Evolutionary conservation across 2,329 filamentous ascomycete genomes (phyloP).

Genomic region (Exophiala calicioides): DNA sequence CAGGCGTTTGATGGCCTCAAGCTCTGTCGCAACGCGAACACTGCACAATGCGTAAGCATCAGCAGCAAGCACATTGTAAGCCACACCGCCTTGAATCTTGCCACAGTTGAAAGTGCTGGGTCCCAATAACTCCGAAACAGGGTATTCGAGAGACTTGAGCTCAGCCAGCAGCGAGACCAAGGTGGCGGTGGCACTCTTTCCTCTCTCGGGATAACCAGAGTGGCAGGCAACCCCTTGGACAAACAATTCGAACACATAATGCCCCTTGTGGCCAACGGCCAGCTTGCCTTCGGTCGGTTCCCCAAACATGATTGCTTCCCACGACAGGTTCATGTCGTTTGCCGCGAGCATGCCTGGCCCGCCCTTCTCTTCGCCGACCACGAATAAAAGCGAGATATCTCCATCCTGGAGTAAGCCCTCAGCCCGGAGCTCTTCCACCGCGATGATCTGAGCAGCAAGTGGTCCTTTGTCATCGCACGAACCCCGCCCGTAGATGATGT

Average conservation of each 20-base stretch:
- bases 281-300: slow-evolving; percentile 59
- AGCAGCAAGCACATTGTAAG: slow-evolving; percentile 44
- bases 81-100: slow-evolving; percentile 42
- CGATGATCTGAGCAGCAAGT: slow-evolving; percentile 73
- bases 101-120: slow-evolving; percentile 45
- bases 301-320: slow-evolving; percentile 54
- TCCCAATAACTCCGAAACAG: slow-evolving; percentile 41
- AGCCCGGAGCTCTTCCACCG: slow-evolving; percentile 58
- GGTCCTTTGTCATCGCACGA: slow-evolving; percentile 62
- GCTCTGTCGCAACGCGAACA: slow-evolving; percentile 41
- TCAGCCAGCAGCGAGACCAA: slow-evolving; percentile 39
- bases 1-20: slow-evolving; percentile 38
- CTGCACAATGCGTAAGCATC: slow-evolving; percentile 44
- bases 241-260: slow-evolving; percentile 37
- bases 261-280: slow-evolving; percentile 56
- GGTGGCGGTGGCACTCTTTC: slow-evolving; percentile 36
- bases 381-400: slow-evolving; percentile 64
- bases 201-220: slow-evolving; percentile 38
- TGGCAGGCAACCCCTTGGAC: slow-evolving; percentile 37
- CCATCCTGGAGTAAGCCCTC: slow-evolving; percentile 43
- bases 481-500: slow-evolving; percentile 67
- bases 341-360: slow-evolving; percentile 59
- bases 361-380: slow-evolving; percentile 59
- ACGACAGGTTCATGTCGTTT: slow-evolving; percentile 44
- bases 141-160: slow-evolving; percentile 36